Evolutionary conservation across 179 eudicot species (phyloP), one percentile per base, ranked within the genome.

Genomic region (Carnegiea gigantea): DNA sequence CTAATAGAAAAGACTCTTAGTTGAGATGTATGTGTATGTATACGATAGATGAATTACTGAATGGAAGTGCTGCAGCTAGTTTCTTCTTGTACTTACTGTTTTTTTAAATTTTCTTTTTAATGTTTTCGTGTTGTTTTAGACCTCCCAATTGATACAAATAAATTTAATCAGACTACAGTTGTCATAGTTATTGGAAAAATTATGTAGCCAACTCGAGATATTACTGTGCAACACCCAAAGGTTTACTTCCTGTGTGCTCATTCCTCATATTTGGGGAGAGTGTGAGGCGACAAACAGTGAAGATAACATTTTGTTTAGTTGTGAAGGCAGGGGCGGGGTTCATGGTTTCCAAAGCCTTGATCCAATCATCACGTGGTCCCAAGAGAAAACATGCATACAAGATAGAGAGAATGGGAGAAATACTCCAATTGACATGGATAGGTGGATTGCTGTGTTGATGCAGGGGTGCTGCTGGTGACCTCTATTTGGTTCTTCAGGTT

Each of bases 401-500:
- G 18, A 67, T 7, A 30, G 18, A 30, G 11, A 60, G 30, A 33
- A 44, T 15, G 73, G 65, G 30, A 9, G 14, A 36, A 72, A 30
- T 33, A 3, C n/a, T 26, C 15, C 10, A 49, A 18, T 74, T 65
- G 73, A 64, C 33, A 18, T 24, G 24, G 51, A 17, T 65, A 28
- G 71, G 30, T 65, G 12, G 8, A 23, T 73, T 46, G 57, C 28
- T 54, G 12, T 9, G 53, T 82, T 46, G 70, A 53, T 87, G 84
- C 91, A 95, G 98, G 91, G 86, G 91, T 49, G 51, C 87, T 26
- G 75, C 83, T 79, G 98, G 98, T 64, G 95, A 95, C 82, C 90
- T 95, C 49, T 92, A 86, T 87, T 79, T 95, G 76, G 87, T 90
- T 82, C 84, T 95, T 68, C 93, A 89, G 83, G 84, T 93, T 65